phyloP scores from a whole-genome alignment of 805 yeast genomes.

The Nakazawaea wyomingensis region DNA sequence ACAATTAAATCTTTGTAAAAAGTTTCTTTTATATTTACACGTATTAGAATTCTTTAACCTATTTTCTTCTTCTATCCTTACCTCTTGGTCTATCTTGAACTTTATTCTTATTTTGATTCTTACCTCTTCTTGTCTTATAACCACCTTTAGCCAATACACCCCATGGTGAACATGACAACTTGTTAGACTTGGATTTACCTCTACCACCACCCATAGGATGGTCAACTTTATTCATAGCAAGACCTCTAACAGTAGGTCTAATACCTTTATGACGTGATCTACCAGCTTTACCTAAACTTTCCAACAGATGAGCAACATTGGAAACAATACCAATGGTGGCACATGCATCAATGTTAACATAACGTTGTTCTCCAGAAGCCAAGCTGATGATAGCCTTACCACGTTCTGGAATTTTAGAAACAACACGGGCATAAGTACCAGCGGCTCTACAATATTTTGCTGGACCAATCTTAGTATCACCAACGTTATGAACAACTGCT shows the following conservation, averaged over 20 bases:
- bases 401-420: conserved; percentile 69
- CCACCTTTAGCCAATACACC: conserved; percentile 89
- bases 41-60: conserved; percentile 7
- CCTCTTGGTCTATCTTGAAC: conserved; percentile 91
- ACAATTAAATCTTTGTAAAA: neutral
- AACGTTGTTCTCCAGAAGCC: conserved; percentile 92
- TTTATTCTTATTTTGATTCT: conserved; percentile 76
- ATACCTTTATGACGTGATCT: conserved; percentile 87
- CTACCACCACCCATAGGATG: conserved; percentile 99
- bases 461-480: conserved; percentile 67
- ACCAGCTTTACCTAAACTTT: conserved; percentile 94
- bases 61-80: conserved; percentile 27
- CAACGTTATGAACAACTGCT: conserved; percentile 81
- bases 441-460: conserved; percentile 92
- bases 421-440: conserved; percentile 86
- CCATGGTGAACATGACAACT: conserved; percentile 93
- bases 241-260: conserved; percentile 95
- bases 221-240: conserved; percentile 95
- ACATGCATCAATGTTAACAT: conserved; percentile 77
- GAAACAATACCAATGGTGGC: conserved; percentile 94
- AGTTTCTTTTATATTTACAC: neutral
- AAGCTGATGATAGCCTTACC: conserved; percentile 73
- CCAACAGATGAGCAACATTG: conserved; percentile 86
- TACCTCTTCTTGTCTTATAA: conserved; percentile 90
- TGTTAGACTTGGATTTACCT: conserved; percentile 97